A percentile compares a stretch with the other conserved stretches of the same genome.
Conservation (phyloP, 768 basidiomycete genomes). For the Hemileccinum rubropunctum region DNA sequence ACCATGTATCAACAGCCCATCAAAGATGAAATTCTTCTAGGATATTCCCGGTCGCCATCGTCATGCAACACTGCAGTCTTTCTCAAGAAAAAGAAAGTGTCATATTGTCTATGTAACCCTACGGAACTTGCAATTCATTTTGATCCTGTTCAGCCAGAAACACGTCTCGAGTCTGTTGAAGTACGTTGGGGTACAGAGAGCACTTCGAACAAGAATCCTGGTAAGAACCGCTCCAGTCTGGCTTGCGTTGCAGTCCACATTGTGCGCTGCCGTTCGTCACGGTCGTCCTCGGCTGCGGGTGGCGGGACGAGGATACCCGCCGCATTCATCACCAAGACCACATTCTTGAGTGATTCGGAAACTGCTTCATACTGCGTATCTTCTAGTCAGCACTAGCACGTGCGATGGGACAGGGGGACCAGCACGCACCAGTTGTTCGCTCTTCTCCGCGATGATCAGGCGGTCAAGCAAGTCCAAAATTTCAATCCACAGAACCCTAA, state of each 20-base stretch:
- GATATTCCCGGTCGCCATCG: background rate
- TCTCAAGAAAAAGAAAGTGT: background rate
- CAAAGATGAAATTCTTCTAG: constrained; percentile 63
- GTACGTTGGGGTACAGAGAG: constrained; percentile 41
- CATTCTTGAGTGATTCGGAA: constrained; percentile 95
- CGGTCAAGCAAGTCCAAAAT: constrained; percentile 87
- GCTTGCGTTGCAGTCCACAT: constrained; percentile 87
- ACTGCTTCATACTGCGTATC: constrained; percentile 80
- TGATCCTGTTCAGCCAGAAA: constrained; percentile 10
- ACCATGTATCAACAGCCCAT: constrained; percentile 38
- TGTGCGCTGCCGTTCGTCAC: constrained; percentile 59
- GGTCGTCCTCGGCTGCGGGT: constrained; percentile 39
- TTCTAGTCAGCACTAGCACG: constrained; percentile 4
- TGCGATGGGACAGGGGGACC: background rate
- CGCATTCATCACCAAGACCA: constrained; percentile 93
- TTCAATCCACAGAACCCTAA: constrained; percentile 80
- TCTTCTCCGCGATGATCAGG: constrained; percentile 81
- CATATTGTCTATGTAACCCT: constrained; percentile 3
- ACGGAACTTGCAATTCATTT: constrained; percentile 1
- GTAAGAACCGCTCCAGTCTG: constrained; percentile 87
- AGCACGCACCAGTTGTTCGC: constrained; percentile 72
- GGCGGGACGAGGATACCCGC: constrained; percentile 75
- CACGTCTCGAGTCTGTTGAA: constrained; percentile 12
- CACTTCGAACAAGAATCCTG: constrained; percentile 79
- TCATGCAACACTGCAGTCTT: background rate